Evolutionary conservation across 257 asterid genomes (phyloP).

Genomic region (Nyctanthes arbortristis): DNA sequence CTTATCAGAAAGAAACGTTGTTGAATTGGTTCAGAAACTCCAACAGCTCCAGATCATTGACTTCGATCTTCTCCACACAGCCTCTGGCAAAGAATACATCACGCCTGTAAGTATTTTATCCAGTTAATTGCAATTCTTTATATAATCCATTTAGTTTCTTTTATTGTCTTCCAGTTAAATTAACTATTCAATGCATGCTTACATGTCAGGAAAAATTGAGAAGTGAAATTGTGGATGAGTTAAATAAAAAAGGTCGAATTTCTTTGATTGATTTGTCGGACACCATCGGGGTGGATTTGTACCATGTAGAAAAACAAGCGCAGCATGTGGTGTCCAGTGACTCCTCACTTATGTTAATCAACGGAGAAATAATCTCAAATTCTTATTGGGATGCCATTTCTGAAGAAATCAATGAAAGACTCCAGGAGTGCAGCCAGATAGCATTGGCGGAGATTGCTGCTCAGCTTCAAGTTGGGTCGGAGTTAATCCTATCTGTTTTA

Average conservation of each 20-base stretch:
- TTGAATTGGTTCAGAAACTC: slow-evolving; percentile 89
- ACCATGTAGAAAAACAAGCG: slow-evolving; percentile 88
- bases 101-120: slow-evolving; percentile 58
- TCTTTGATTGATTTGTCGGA: slow-evolving; percentile 89
- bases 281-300: slow-evolving; percentile 70
- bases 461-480: slow-evolving; percentile 92
- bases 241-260: slow-evolving; percentile 68
- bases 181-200: slow-evolving; percentile 26
- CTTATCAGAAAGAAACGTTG: slow-evolving; percentile 92
- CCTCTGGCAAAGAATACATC: slow-evolving; percentile 90
- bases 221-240: slow-evolving; percentile 63
- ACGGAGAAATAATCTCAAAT: slow-evolving; percentile 85
- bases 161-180: neutral
- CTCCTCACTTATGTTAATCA: slow-evolving; percentile 69
- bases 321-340: slow-evolving; percentile 66
- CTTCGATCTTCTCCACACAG: slow-evolving; percentile 92
- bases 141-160: slow-evolving; percentile 4
- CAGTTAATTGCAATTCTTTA: neutral
- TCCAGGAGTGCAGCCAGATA: slow-evolving; percentile 96
- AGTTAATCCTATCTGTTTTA: slow-evolving; percentile 63
- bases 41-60: slow-evolving; percentile 79
- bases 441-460: slow-evolving; percentile 93
- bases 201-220: slow-evolving; percentile 79
- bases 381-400: slow-evolving; percentile 84
- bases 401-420: slow-evolving; percentile 93